phyloP scores from a whole-genome alignment of 805 yeast genomes.

The Lipomyces mesembrius region DNA sequence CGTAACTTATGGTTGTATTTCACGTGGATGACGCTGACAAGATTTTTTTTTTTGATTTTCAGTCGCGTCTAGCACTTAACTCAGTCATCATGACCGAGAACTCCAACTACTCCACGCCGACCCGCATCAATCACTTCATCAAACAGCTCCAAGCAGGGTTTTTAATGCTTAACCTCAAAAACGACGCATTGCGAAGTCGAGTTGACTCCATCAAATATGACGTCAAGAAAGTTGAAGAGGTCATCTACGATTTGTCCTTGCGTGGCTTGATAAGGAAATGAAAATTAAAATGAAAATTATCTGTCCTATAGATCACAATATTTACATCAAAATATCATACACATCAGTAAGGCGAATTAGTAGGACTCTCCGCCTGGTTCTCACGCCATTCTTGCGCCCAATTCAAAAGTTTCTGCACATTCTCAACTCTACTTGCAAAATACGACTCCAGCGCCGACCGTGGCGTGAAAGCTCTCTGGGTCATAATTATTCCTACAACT shows the following conservation, averaged over 20 bases:
- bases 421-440: conserved; percentile 15
- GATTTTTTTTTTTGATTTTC: too few species aligned
- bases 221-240: conserved; percentile 45
- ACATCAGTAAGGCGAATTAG: neutral
- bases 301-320: neutral
- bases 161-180: conserved; percentile 42
- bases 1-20: neutral
- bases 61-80: conserved; percentile 41
- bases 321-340: neutral
- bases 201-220: conserved; percentile 44
- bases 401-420: conserved; percentile 2
- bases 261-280: conserved; percentile 27
- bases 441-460: conserved; percentile 34
- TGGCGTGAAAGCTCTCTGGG: conserved; percentile 35
- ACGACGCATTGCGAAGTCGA: conserved; percentile 43
- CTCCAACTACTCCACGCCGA: conserved; percentile 29
- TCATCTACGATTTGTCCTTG: conserved; percentile 41
- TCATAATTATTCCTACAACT: conserved; percentile 35
- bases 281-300: neutral
- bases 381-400: conserved; percentile 6
- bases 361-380: neutral
- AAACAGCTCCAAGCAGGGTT: conserved; percentile 43
- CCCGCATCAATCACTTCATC: conserved; percentile 35
- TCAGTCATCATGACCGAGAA: conserved; percentile 39
- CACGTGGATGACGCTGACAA: neutral